A percentile compares a stretch with the other conserved stretches of the same genome.
phyloP scores from a whole-genome alignment of 495 filamentous ascomycete species.

The Neurospora intermedia region DNA sequence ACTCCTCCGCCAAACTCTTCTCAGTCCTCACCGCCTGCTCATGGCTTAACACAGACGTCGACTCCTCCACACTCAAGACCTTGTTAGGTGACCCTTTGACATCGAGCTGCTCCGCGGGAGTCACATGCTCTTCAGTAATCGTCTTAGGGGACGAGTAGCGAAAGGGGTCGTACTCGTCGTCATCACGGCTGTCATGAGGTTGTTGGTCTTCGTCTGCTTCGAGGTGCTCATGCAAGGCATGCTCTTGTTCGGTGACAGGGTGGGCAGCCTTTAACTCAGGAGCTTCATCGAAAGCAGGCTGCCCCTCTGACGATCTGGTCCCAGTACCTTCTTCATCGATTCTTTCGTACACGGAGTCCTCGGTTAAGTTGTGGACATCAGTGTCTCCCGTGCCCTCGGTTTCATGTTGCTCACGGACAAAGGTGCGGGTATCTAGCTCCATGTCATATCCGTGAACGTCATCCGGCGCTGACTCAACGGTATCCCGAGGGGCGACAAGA shows the following conservation, averaged over 20 bases:
- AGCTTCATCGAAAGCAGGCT: neutral
- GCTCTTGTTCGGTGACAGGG: neutral
- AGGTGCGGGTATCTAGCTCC: too few species aligned
- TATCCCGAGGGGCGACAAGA: neutral
- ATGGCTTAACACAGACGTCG: neutral
- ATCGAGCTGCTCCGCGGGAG: neutral
- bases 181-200: too few species aligned
- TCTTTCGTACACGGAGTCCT: neutral
- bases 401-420: neutral
- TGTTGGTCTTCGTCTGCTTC: neutral
- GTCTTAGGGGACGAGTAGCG: neutral
- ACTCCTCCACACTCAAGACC: neutral
- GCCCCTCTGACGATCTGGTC: neutral
- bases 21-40: neutral
- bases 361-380: neutral
- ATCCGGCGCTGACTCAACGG: neutral
- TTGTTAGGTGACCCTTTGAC: neutral
- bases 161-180: neutral
- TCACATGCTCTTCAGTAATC: neutral
- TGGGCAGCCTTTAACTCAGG: neutral
- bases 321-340: neutral
- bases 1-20: neutral
- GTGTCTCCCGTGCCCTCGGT: neutral
- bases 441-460: neutral
- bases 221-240: neutral